Evolutionary conservation across 2,329 filamentous ascomycete genomes (phyloP).

Genomic region (Colletotrichum karsti): DNA sequence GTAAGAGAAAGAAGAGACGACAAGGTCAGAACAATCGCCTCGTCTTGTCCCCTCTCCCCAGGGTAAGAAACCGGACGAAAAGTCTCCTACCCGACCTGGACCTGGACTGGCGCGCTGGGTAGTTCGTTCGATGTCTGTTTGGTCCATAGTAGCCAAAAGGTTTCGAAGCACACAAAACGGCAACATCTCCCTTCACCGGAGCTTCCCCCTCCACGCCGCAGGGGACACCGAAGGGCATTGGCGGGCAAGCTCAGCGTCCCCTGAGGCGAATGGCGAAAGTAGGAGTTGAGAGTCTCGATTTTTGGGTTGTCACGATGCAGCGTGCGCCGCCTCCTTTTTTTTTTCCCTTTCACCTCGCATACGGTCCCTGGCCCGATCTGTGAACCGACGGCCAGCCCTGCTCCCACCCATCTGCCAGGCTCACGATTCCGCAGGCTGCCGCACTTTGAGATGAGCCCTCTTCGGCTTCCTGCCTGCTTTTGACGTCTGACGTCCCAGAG

Average conservation of each 20-base stretch:
- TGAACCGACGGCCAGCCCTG: neutral
- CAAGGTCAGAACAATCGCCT: neutral
- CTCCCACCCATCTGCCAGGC: neutral
- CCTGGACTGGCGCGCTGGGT: neutral
- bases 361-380: neutral
- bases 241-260: neutral
- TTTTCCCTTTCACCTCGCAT: neutral
- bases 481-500: neutral
- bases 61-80: slow-evolving; percentile 28
- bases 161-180: slow-evolving; percentile 9
- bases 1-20: neutral
- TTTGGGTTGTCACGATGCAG: neutral
- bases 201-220: neutral
- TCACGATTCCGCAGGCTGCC: neutral
- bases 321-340: neutral
- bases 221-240: neutral
- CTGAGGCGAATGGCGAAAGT: neutral
- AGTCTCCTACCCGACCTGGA: slow-evolving; percentile 15
- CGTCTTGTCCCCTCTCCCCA: neutral
- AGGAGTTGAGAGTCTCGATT: neutral
- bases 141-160: slow-evolving; percentile 7
- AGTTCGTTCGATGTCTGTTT: slow-evolving; percentile 27
- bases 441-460: neutral
- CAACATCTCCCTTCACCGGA: neutral
- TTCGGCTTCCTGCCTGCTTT: slow-evolving; percentile 3